phyloP scores from a whole-genome alignment of 2,329 filamentous ascomycete species.

The Ceratocystis destructans region DNA sequence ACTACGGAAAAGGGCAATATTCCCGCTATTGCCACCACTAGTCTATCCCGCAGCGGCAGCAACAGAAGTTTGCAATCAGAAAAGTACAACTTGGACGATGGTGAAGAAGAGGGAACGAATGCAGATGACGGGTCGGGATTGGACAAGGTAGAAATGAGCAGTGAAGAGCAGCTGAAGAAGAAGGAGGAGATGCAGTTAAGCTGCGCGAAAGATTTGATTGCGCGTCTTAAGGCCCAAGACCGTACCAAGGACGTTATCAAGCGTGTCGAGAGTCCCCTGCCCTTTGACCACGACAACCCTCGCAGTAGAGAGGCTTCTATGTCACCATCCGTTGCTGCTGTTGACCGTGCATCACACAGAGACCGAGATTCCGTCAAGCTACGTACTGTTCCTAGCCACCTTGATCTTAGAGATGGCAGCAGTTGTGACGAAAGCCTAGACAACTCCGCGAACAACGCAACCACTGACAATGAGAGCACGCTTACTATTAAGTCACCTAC shows the following conservation, averaged over 20 bases:
- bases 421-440: conserved; percentile 7
- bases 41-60: not conserved
- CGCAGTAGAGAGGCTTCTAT: conserved; percentile 14
- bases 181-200: conserved; percentile 19
- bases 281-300: conserved; percentile 8
- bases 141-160: conserved; percentile 19
- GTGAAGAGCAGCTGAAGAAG: conserved; percentile 17
- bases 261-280: conserved; percentile 11
- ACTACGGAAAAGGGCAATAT: not conserved
- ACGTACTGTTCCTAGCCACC: conserved; percentile 11
- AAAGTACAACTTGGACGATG: not conserved
- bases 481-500: not conserved
- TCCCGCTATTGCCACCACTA: not conserved
- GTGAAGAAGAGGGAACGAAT: not conserved
- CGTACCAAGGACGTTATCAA: conserved; percentile 12
- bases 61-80: conserved; percentile 9
- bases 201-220: conserved; percentile 16
- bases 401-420: conserved; percentile 8
- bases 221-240: conserved; percentile 13
- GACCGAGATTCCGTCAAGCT: conserved; percentile 9
- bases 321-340: conserved; percentile 6
- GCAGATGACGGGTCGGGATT: not conserved
- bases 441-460: not conserved
- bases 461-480: not conserved
- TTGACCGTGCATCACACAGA: not conserved